Evolutionary conservation across 768 basidiomycete species (phyloP), one percentile per base, ranked within the genome.

Genomic region (Lactifluus pinguis): DNA sequence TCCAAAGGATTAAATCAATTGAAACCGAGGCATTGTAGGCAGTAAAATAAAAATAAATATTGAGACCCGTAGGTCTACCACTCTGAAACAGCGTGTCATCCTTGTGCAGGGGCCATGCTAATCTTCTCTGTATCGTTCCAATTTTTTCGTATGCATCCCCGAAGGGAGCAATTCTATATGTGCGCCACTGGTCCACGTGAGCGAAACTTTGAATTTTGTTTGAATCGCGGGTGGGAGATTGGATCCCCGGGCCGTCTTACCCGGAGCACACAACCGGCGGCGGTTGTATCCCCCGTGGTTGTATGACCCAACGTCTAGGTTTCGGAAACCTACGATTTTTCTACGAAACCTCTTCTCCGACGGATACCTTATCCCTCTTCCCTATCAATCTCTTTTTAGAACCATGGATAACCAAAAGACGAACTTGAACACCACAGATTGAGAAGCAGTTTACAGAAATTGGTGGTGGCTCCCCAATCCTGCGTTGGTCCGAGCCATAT

Each of bases 101-200:
- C 94, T 95, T 97, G 93, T 95, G 94, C 93, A 95, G 93, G 94
- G 93, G 92, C 94, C 90, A 95, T 95, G 93, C 93, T 95, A 94
- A 95, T 94, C 93, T 95, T 95, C 93, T 95, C 92, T 93, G 92
- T 94, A 95, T 94, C 89, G 91, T 93, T 94, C 89, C 92, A 92
- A 93, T 89, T 92, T 92, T 93, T 89, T 87, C 86, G 84, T 90
- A 87, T 89, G 89, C 85, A 86, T 86, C 89, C 85, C 85, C 85
- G 84, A 87, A 87, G 85, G 85, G 86, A 63, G 64, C 61, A 57
- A 47, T 58, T 2, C 7, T 49, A 29, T 0, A 7, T 25, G 25
- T 25, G 25, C 14, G 49, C 7, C 8, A 14, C 21, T 36, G 4
- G 49, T 8, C 4, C 13, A 17, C 48, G n/a, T n/a, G 14, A 30